A percentile compares a stretch with the other conserved stretches of the same genome.
Evolutionary conservation across 805 yeast species (phyloP).

Genomic region (Pichia phayaonensis): DNA sequence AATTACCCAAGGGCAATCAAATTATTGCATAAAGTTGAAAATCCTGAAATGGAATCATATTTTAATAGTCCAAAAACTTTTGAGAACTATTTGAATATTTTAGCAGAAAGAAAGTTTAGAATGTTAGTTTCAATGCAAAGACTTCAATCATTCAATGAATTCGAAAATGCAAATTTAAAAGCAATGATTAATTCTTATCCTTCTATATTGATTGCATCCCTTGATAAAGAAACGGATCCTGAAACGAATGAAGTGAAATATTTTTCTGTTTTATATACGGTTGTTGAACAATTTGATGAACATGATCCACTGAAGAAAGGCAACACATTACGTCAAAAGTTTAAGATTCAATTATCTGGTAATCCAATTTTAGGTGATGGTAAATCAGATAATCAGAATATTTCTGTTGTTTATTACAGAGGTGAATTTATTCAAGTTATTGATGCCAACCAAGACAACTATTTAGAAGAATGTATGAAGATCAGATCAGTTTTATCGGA

Average conservation of each 20-base stretch:
- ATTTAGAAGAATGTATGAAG: slow-evolving; percentile 88
- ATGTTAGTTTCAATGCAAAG: slow-evolving; percentile 87
- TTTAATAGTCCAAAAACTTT: slow-evolving; percentile 36
- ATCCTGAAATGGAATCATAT: slow-evolving; percentile 40
- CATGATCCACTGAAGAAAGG: slow-evolving; percentile 27
- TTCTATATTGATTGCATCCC: slow-evolving; percentile 46
- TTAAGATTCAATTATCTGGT: slow-evolving; percentile 73
- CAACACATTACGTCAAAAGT: slow-evolving; percentile 38
- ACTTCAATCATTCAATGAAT: slow-evolving; percentile 51
- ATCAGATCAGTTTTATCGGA: slow-evolving; percentile 83
- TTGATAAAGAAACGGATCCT: slow-evolving; percentile 39
- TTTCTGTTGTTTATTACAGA: slow-evolving; percentile 75
- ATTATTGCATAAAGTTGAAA: slow-evolving; percentile 60
- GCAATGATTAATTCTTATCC: slow-evolving; percentile 69
- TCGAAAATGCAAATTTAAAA: slow-evolving; percentile 62
- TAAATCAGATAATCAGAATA: slow-evolving; percentile 91
- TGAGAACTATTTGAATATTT: slow-evolving; percentile 59
- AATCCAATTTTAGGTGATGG: slow-evolving; percentile 96
- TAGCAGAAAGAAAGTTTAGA: slow-evolving; percentile 75
- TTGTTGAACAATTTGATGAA: slow-evolving; percentile 41
- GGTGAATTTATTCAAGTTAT: slow-evolving; percentile 94
- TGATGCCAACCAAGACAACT: slow-evolving; percentile 96
- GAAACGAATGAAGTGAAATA: slow-evolving; percentile 34
- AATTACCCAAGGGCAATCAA: slow-evolving; percentile 71
- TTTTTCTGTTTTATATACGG: slow-evolving; percentile 67